A percentile compares a stretch with the other conserved stretches of the same genome.
Conservation (phyloP, 2,329 filamentous ascomycete species). For the Fusarium brachygibbosum region DNA sequence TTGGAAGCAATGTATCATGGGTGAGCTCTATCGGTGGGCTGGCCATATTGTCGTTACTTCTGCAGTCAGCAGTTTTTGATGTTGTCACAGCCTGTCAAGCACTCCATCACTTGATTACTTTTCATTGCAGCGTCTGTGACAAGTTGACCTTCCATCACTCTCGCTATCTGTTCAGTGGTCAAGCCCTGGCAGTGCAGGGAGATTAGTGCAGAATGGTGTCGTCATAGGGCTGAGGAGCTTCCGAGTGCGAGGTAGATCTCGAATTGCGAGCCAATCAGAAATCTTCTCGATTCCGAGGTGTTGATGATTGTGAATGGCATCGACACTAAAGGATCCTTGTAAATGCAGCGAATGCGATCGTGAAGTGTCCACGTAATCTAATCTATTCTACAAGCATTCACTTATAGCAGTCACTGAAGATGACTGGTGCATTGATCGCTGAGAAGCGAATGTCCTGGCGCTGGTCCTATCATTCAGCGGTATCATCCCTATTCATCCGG, state of each 20-base stretch:
- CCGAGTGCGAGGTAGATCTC: conserved; percentile 14
- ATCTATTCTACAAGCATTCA: too few species aligned
- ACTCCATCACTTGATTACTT: background rate
- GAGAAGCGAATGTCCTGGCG: too few species aligned
- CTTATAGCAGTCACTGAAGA: too few species aligned
- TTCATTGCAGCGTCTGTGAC: background rate
- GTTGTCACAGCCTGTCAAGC: background rate
- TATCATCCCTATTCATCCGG: too few species aligned
- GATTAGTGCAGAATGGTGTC: conserved; percentile 7
- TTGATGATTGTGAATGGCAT: background rate
- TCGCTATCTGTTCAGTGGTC: background rate
- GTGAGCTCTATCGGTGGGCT: background rate
- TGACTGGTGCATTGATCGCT: too few species aligned
- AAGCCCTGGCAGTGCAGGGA: background rate
- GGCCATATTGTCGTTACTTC: background rate
- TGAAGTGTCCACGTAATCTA: too few species aligned
- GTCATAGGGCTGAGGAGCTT: conserved; percentile 16
- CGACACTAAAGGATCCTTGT: background rate
- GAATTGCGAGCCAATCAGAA: conserved; percentile 1
- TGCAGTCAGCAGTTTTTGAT: background rate
- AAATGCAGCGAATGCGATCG: conserved; percentile 1
- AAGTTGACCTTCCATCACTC: background rate
- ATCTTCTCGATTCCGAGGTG: background rate
- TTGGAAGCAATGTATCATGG: background rate
- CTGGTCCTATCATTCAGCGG: too few species aligned